Conservation (phyloP, 192 early-diverging fungal species). For the Linnemannia hyalina region DNA sequence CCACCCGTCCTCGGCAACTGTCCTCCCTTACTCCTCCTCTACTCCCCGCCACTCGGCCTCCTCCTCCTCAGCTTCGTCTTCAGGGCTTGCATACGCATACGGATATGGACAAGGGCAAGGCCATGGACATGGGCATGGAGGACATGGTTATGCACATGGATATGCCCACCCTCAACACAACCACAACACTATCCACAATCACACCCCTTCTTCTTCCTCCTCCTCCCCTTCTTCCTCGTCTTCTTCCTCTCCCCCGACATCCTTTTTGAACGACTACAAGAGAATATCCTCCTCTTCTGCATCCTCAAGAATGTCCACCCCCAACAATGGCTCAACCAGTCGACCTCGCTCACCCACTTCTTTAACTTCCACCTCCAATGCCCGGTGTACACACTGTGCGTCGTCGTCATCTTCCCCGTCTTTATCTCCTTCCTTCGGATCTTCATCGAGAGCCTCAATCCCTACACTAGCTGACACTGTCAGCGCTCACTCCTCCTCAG, state of each 20-base stretch:
- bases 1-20: conserved; percentile 11
- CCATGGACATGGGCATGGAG: neutral
- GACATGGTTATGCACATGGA: neutral
- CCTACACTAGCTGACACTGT: conserved; percentile 11
- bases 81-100: neutral
- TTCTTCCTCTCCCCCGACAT: neutral
- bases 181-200: neutral
- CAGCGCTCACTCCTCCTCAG: neutral
- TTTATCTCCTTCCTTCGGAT: neutral
- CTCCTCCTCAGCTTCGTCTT: neutral
- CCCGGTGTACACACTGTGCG: neutral
- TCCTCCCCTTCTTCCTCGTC: neutral
- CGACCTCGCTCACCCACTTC: neutral
- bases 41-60: conserved; percentile 4
- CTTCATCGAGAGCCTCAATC: conserved; percentile 9
- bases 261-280: neutral
- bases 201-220: conserved; percentile 4
- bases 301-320: neutral
- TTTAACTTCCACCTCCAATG: neutral
- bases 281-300: neutral
- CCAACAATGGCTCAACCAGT: neutral
- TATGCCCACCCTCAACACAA: neutral
- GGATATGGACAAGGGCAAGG: neutral
- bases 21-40: neutral
- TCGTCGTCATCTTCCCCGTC: neutral